phyloP scores from a whole-genome alignment of 805 yeast genomes.

The Metschnikowia koreensis region DNA sequence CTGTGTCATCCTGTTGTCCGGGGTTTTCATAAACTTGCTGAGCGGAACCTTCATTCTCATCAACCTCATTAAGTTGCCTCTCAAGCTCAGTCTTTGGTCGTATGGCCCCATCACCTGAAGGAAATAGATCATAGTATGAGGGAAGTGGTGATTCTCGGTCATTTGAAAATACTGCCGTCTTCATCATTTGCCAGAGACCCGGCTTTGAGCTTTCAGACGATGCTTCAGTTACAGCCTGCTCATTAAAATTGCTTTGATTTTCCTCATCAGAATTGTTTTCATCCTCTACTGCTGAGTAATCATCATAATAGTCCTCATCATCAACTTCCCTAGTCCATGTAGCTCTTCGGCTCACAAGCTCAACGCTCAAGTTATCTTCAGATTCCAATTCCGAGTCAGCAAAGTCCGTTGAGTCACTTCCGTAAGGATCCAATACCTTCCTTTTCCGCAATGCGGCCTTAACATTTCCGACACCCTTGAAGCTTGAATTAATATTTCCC shows the following conservation, averaged over 20 bases:
- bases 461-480: neutral
- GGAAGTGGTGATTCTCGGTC: conserved; percentile 49
- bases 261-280: conserved; percentile 2
- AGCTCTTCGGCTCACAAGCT: conserved; percentile 4
- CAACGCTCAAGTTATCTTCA: conserved; percentile 26
- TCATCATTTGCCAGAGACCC: conserved; percentile 45
- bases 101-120: conserved; percentile 32
- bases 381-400: conserved; percentile 38
- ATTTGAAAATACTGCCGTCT: conserved; percentile 38
- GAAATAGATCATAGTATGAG: conserved; percentile 73
- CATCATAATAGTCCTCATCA: conserved; percentile 27
- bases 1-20: conserved; percentile 28
- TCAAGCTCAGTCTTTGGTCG: conserved; percentile 38
- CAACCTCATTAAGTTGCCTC: conserved; percentile 27
- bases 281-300: conserved; percentile 16
- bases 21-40: neutral
- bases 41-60: conserved; percentile 2
- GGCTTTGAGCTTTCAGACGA: neutral
- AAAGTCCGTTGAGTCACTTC: conserved; percentile 24
- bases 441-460: conserved; percentile 2
- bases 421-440: conserved; percentile 4
- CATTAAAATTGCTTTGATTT: neutral
- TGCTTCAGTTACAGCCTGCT: neutral
- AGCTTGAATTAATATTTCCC: neutral
- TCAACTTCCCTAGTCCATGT: conserved; percentile 31